phyloP scores from a whole-genome alignment of 768 basidiomycete genomes.

The Arthromyces matolae region DNA sequence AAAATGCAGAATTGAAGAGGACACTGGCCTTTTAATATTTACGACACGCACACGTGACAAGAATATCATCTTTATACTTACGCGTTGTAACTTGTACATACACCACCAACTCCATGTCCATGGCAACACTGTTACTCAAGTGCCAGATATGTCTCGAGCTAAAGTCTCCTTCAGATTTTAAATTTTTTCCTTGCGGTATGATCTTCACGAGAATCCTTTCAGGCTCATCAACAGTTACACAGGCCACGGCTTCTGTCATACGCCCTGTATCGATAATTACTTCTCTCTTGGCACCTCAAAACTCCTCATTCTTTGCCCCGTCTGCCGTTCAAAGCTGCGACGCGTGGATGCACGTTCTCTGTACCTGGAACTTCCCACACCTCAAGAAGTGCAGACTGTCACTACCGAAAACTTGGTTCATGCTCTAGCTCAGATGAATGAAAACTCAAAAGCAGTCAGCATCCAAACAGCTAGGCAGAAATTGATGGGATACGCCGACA shows the following conservation, averaged over 20 bases:
- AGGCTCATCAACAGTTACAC: background rate
- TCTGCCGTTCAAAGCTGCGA: conserved; percentile 16
- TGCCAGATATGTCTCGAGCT: conserved; percentile 28
- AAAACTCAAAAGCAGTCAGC: conserved; percentile 29
- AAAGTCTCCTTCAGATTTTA: conserved; percentile 22
- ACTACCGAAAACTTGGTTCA: conserved; percentile 26
- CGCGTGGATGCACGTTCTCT: conserved; percentile 14
- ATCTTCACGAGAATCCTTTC: background rate
- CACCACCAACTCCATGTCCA: background rate
- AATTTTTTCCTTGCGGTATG: conserved; percentile 35
- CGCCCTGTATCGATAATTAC: conserved; percentile 26
- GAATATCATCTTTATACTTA: background rate
- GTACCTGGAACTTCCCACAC: conserved; percentile 25
- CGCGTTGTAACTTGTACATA: background rate
- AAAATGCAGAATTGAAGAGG: conserved; percentile 66
- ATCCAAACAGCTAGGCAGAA: conserved; percentile 34
- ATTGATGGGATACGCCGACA: conserved; percentile 26
- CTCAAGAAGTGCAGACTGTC: conserved; percentile 25
- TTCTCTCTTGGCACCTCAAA: conserved; percentile 14
- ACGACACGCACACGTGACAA: background rate
- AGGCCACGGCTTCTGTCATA: conserved; percentile 42
- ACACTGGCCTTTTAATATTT: conserved; percentile 34
- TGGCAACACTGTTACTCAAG: conserved; percentile 6
- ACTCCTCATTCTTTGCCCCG: conserved; percentile 12
- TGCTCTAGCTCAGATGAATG: conserved; percentile 31